Conservation (phyloP, 768 basidiomycete genomes). For the Tricholoma bakamatsutake region DNA sequence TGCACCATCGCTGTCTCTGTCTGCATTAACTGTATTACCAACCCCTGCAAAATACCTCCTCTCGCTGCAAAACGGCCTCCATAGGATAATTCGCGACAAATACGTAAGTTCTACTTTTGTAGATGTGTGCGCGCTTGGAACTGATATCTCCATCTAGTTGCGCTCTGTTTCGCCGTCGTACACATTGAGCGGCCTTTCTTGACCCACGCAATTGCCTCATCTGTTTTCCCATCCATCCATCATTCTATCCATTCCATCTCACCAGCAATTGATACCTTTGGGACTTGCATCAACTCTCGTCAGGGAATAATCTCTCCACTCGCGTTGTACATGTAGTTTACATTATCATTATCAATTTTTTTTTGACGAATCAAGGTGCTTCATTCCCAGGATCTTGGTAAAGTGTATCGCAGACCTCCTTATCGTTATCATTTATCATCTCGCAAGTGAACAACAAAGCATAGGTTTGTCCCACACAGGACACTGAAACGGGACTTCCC, state of each 20-base stretch:
- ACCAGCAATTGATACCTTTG: not conserved
- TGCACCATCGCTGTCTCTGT: not conserved
- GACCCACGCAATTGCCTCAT: not conserved
- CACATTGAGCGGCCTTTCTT: not conserved
- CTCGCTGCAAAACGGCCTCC: too few species aligned
- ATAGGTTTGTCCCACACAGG: not conserved
- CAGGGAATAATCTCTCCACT: not conserved
- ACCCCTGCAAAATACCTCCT: not conserved
- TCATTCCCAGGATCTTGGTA: too few species aligned
- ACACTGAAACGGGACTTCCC: not conserved
- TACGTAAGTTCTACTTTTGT: not conserved
- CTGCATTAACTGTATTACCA: not conserved
- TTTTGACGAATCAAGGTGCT: not conserved
- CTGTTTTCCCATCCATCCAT: not conserved
- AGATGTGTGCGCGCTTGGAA: not conserved
- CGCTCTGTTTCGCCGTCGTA: too few species aligned
- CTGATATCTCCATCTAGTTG: not conserved
- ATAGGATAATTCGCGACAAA: not conserved
- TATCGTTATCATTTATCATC: not conserved
- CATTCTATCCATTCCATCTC: not conserved
- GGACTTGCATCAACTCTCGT: not conserved
- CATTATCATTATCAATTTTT: not conserved
- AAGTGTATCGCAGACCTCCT: not conserved
- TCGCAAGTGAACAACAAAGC: not conserved
- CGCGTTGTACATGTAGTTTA: too few species aligned